Evolutionary conservation across 495 filamentous ascomycete genomes (phyloP), one percentile per base, ranked within the genome.

Genomic region (Xylaria palmicola): DNA sequence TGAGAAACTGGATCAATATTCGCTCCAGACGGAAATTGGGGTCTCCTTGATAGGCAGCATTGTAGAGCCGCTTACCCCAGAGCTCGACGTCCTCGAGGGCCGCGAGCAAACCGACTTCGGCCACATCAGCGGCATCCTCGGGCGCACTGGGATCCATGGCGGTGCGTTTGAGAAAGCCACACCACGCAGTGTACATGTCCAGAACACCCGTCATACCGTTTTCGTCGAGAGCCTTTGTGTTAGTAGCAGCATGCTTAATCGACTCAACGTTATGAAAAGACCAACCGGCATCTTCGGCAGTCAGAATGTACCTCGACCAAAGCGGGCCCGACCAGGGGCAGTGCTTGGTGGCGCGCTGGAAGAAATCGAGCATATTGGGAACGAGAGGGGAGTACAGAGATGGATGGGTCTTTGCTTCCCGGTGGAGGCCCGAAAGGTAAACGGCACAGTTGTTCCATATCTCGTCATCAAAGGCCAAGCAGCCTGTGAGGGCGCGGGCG

Each of bases 191-290:
- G 62, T 94, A 91, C 60, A 97, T 89, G 65, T 94, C 92, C 39
- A 97, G 75, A 3, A 97, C 85, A 62, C 92, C 89, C 44, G 90
- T 85, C 83, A 96, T 86, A 17, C 91, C 92, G 43, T 84, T 76
- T 29, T 81, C 73, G 64, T 85, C 83, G 9, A 96, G 83, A 20
- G 93, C 79, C 6, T 88, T 87, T 9, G 88, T 91, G 67, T 86
- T 90, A 1, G 92, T 97, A 3, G 94, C 94, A 47, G 84, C 88
- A 69, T 98, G 91, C 71, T 98, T 98, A 69, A 97, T 91, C 34
- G 86, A 79, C 62, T 93, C 89, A 41, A 98, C 90, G 27, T 87
- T 88, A n/a, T 85, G 72, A 65, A 92, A 96, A 2, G 86, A 77
- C 65, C 85, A 81, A 15, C 85, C 83, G 54, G 88, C 88, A 32